Evolutionary conservation across 305 asterid species (phyloP).

Genomic region (Plantago coronopus): DNA sequence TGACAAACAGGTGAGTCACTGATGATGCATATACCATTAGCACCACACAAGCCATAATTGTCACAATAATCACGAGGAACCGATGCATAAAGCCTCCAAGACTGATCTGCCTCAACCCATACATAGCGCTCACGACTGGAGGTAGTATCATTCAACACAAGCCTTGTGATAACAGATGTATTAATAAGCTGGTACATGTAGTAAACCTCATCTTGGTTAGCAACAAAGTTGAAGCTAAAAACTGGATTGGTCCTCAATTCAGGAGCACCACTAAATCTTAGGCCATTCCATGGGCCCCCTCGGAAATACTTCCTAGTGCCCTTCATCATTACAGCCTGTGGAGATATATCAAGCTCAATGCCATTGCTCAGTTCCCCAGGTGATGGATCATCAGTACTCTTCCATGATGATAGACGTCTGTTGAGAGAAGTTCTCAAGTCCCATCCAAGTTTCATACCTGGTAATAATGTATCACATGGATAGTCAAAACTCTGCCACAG

Average conservation of each 20-base stretch:
- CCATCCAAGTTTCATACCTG: constrained; percentile 58
- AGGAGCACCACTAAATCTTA: constrained; percentile 31
- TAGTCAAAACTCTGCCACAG: constrained; percentile 50
- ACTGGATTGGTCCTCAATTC: constrained; percentile 27
- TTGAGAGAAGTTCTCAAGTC: constrained; percentile 33
- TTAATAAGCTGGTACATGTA: constrained; percentile 25
- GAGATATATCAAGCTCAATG: constrained; percentile 33
- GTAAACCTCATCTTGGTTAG: constrained; percentile 37
- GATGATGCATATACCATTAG: constrained; percentile 37
- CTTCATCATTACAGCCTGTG: constrained; percentile 28
- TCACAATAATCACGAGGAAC: constrained; percentile 46
- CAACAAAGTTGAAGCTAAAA: constrained; percentile 24
- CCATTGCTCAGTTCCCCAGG: constrained; percentile 36
- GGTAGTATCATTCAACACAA: constrained; percentile 30
- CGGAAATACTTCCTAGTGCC: constrained; percentile 29
- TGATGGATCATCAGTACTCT: constrained; percentile 37
- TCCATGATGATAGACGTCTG: constrained; percentile 42
- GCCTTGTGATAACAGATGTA: constrained; percentile 30
- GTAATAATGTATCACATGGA: constrained; percentile 43
- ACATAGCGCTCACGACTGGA: constrained; percentile 28
- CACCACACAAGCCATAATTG: constrained; percentile 39
- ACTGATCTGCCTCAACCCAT: constrained; percentile 31
- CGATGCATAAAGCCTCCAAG: constrained; percentile 32
- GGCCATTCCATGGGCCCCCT: constrained; percentile 48
- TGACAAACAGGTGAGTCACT: constrained; percentile 35